Evolutionary conservation across 371 early-diverging fungal species (phyloP).

Genomic region (Zancudomyces culisetae): DNA sequence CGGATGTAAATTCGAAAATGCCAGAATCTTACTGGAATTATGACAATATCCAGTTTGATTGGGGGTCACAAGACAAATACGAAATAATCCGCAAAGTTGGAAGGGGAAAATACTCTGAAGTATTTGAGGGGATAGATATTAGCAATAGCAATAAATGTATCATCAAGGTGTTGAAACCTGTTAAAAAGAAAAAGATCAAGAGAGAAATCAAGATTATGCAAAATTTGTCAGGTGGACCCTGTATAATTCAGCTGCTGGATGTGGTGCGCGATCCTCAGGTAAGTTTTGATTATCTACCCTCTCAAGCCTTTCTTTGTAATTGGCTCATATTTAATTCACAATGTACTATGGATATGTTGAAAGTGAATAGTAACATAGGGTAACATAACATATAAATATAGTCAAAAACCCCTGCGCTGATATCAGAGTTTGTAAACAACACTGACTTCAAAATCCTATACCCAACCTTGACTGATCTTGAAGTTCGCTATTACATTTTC

Average conservation of each 20-base stretch:
- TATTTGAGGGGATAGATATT: conserved; percentile 92
- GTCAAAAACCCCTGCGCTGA: conserved; percentile 87
- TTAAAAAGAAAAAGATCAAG: conserved; percentile 98
- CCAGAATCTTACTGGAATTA: conserved; percentile 91
- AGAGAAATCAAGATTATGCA: conserved; percentile 97
- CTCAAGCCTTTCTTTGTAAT: too few relatives aligned
- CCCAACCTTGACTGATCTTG: conserved; percentile 70
- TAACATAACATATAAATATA: too few relatives aligned
- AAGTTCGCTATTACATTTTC: conserved; percentile 89
- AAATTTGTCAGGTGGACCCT: conserved; percentile 83
- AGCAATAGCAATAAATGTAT: conserved; percentile 46
- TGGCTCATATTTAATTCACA: too few relatives aligned
- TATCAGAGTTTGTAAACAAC: conserved; percentile 89
- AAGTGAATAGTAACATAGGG: too few relatives aligned
- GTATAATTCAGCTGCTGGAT: conserved; percentile 84
- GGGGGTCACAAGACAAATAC: conserved; percentile 87
- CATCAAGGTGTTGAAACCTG: conserved; percentile 98
- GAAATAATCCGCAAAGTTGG: conserved; percentile 94
- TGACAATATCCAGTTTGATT: conserved; percentile 64
- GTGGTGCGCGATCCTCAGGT: conserved; percentile 79
- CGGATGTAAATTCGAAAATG: conserved; percentile 67
- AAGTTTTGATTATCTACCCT: too few relatives aligned
- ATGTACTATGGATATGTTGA: too few relatives aligned
- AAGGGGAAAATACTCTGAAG: conserved; percentile 99
- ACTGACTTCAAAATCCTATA: conserved; percentile 53